Percentiles rank a stretch among this genome's conserved stretches.
These are phyloP conservation scores for Canavalia gladiata DNA, from an alignment of 306 rosid species.

Conservation along the genomic window DNA sequence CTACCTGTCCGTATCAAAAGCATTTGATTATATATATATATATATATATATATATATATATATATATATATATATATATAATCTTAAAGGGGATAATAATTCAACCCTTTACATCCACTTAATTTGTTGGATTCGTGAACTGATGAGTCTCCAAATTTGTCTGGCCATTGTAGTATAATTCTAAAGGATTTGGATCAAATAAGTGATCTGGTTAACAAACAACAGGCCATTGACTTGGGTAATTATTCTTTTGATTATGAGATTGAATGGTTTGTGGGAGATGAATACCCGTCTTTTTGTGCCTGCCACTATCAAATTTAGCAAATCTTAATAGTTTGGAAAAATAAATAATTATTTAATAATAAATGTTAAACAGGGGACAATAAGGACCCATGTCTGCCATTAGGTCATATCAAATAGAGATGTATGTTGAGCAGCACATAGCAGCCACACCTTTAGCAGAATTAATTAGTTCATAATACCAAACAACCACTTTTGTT, in stretches of 20 bases:
- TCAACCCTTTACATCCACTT: too few species aligned
- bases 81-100: too few species aligned
- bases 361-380: slow-evolving; percentile 13
- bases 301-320: slow-evolving; percentile 34
- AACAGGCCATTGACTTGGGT: neutral
- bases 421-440: neutral
- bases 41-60: too few species aligned
- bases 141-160: too few species aligned
- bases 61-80: too few species aligned
- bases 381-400: slow-evolving; percentile 49
- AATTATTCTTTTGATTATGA: slow-evolving; percentile 18
- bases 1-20: too few species aligned
- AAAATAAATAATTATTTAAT: slow-evolving; percentile 14
- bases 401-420: slow-evolving; percentile 39
- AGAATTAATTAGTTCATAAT: slow-evolving; percentile 36
- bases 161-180: too few species aligned
- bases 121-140: too few species aligned
- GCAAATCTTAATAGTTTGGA: slow-evolving; percentile 4
- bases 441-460: slow-evolving; percentile 26
- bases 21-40: too few species aligned
- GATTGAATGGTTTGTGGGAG: neutral
- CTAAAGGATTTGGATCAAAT: too few species aligned
- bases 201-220: too few species aligned
- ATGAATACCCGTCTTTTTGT: neutral
- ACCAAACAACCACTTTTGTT: slow-evolving; percentile 42